A percentile compares a stretch with the other conserved stretches of the same genome.
These are phyloP conservation scores for Termitomyces heimii DNA, from an alignment of 768 basidiomycete genomes.

Conservation along the genomic window DNA sequence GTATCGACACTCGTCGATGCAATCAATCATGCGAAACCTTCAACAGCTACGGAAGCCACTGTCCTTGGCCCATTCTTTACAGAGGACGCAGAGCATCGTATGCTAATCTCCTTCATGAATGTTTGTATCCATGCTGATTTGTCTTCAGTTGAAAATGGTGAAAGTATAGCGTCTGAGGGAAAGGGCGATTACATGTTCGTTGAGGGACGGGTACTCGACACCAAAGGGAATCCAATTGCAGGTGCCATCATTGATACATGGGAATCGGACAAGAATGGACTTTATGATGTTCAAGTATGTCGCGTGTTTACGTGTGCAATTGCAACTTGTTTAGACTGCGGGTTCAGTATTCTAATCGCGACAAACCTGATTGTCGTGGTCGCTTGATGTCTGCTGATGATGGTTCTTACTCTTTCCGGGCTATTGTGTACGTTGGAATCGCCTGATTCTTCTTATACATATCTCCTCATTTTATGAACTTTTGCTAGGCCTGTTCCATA, in stretches of 20 bases:
- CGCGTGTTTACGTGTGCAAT: neutral
- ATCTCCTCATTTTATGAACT: neutral
- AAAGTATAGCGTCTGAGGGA: conserved; percentile 79
- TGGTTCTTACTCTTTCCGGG: conserved; percentile 66
- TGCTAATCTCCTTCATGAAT: conserved; percentile 15
- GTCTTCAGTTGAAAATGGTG: conserved; percentile 56
- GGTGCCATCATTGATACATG: conserved; percentile 74
- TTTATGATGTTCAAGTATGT: conserved; percentile 31
- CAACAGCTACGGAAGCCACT: conserved; percentile 63
- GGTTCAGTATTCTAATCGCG: conserved; percentile 46
- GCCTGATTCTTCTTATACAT: neutral
- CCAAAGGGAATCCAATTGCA: conserved; percentile 58
- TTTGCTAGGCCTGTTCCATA: conserved; percentile 49
- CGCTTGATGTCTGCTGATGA: conserved; percentile 51
- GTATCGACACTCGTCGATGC: conserved; percentile 73
- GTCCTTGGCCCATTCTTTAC: conserved; percentile 84
- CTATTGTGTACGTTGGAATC: conserved; percentile 45
- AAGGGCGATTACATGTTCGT: conserved; percentile 84
- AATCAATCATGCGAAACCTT: conserved; percentile 61
- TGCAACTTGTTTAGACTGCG: neutral
- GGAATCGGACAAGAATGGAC: conserved; percentile 67
- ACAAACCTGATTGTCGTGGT: conserved; percentile 68
- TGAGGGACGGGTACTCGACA: conserved; percentile 61
- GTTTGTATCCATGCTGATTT: neutral
- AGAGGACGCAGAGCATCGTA: conserved; percentile 68